Percentiles rank a stretch among this genome's conserved stretches.
Evolutionary conservation across 495 filamentous ascomycete genomes (phyloP).

Genomic region (Aspergillus carlsbadensis): DNA sequence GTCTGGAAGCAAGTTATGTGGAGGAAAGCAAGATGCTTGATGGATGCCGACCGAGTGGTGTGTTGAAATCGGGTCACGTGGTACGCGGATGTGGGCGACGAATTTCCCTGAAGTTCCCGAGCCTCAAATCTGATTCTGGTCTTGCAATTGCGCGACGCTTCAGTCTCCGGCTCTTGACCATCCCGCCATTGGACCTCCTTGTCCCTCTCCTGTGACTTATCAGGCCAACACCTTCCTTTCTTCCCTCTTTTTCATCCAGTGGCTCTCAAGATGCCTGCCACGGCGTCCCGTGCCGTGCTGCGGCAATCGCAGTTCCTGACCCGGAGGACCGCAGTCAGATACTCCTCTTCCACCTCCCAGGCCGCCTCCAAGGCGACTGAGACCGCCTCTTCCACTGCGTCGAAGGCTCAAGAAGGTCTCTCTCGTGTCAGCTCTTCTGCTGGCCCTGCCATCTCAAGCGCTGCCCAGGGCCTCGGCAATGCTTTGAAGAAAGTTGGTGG

Average conservation of each 20-base stretch:
- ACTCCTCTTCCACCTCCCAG: slow-evolving; percentile 68
- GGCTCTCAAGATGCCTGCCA: slow-evolving; percentile 45
- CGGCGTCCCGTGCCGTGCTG: slow-evolving; percentile 58
- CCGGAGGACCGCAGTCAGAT: slow-evolving; percentile 56
- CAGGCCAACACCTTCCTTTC: slow-evolving; percentile 28
- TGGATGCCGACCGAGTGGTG: not conserved
- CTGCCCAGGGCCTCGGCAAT: slow-evolving; percentile 60
- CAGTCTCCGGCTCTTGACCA: slow-evolving; percentile 29
- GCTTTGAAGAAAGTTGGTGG: slow-evolving; percentile 79
- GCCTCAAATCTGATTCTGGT: slow-evolving; percentile 43
- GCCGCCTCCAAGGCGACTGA: slow-evolving; percentile 68
- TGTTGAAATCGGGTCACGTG: slow-evolving; percentile 16
- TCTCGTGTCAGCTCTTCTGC: slow-evolving; percentile 79
- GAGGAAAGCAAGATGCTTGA: not conserved
- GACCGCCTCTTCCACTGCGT: slow-evolving; percentile 59
- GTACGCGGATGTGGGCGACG: slow-evolving; percentile 16
- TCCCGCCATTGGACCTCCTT: slow-evolving; percentile 43
- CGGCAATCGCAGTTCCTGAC: slow-evolving; percentile 59
- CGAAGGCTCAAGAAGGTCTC: slow-evolving; percentile 82
- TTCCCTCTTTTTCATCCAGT: slow-evolving; percentile 28
- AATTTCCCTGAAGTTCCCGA: slow-evolving; percentile 48
- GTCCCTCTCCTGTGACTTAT: slow-evolving; percentile 34
- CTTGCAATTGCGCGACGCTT: slow-evolving; percentile 40
- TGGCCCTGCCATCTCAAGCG: slow-evolving; percentile 70
- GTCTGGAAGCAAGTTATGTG: not conserved